Conservation (phyloP, 768 basidiomycete genomes). For the Lentinula raphanica region DNA sequence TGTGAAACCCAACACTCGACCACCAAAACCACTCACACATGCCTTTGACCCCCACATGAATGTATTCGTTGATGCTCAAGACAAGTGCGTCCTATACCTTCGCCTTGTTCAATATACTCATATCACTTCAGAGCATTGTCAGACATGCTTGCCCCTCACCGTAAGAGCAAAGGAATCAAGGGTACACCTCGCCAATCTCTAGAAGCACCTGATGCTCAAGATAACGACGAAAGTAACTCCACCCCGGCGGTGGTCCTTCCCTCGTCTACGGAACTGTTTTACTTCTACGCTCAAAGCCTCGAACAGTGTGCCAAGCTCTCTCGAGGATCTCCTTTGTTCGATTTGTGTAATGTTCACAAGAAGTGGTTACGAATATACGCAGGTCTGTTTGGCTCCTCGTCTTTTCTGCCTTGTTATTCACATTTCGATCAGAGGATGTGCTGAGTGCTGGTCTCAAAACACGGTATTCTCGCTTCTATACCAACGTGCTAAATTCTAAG, state of each 20-base stretch:
- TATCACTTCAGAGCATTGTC: slow-evolving; percentile 59
- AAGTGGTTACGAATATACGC: slow-evolving; percentile 96
- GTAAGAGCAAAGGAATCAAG: slow-evolving; percentile 37
- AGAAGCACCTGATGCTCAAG: slow-evolving; percentile 44
- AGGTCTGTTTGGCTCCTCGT: slow-evolving; percentile 38
- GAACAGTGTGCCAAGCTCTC: slow-evolving; percentile 93
- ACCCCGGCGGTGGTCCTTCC: slow-evolving; percentile 70
- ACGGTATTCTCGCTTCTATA: slow-evolving; percentile 35
- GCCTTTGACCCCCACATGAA: slow-evolving; percentile 91
- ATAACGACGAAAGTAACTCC: slow-evolving; percentile 33
- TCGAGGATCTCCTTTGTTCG: slow-evolving; percentile 76
- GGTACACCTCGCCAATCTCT: slow-evolving; percentile 60
- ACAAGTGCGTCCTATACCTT: slow-evolving; percentile 56
- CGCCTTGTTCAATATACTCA: neutral
- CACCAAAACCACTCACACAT: slow-evolving; percentile 73
- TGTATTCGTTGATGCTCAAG: slow-evolving; percentile 94
- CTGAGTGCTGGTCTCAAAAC: slow-evolving; percentile 63
- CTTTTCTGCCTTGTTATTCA: slow-evolving; percentile 3
- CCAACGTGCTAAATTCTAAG: neutral
- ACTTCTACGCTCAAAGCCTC: slow-evolving; percentile 91
- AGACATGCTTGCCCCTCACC: slow-evolving; percentile 86
- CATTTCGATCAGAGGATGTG: slow-evolving; percentile 67
- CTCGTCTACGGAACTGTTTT: slow-evolving; percentile 94
- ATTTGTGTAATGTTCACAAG: slow-evolving; percentile 75
- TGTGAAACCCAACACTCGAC: slow-evolving; percentile 42